Percentiles rank a stretch among this genome's conserved stretches.
Evolutionary conservation across 2,329 filamentous ascomycete genomes (phyloP).

Genomic region (Colletotrichum sp.): DNA sequence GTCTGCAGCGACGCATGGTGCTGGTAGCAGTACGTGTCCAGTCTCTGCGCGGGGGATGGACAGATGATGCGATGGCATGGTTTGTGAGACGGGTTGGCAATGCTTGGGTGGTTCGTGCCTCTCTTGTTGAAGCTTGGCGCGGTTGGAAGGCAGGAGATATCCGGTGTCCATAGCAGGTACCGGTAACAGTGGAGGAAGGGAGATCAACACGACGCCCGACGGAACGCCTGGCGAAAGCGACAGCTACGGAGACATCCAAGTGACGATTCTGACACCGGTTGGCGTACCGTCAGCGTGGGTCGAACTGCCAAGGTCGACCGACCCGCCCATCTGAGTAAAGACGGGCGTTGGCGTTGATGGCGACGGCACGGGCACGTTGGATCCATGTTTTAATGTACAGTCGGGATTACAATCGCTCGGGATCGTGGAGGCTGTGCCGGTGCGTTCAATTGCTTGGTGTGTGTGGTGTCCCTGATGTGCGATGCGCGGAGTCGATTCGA

Average conservation of each 20-base stretch:
- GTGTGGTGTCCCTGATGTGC: not conserved
- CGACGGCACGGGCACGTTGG: constrained; percentile 1
- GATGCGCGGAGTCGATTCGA: not conserved
- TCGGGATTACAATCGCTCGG: not conserved
- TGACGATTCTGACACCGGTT: constrained; percentile 7
- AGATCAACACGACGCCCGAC: not conserved
- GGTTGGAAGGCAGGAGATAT: not conserved
- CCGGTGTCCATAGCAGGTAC: not conserved
- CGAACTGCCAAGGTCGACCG: constrained; percentile 12
- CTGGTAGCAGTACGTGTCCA: not conserved
- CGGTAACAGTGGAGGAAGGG: not conserved
- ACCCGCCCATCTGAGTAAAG: constrained; percentile 14
- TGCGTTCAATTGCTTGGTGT: not conserved
- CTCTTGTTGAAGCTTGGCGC: constrained; percentile 7
- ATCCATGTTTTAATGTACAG: constrained; percentile 10
- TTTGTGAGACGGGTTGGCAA: constrained; percentile 10
- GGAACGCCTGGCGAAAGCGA: not conserved
- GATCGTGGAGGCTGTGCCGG: not conserved
- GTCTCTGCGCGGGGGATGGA: not conserved
- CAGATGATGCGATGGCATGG: constrained; percentile 10
- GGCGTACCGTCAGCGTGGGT: constrained; percentile 15
- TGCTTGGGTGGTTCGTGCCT: not conserved
- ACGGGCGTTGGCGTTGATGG: not conserved
- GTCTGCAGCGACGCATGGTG: not conserved
- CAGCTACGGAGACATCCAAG: not conserved